Evolutionary conservation across 805 yeast species (phyloP).

Genomic region (Monosporozyma unispora): DNA sequence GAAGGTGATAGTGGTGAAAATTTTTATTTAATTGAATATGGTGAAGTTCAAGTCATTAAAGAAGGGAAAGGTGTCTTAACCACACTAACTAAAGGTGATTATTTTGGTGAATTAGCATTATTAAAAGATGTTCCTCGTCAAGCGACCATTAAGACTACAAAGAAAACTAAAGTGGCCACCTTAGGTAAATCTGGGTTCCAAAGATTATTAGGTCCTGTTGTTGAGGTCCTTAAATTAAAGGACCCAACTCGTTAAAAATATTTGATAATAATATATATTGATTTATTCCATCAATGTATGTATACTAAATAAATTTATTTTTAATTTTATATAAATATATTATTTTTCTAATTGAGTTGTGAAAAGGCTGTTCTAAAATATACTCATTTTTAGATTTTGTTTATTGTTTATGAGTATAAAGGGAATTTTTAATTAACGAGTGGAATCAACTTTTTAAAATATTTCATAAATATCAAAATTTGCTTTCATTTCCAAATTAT

Average conservation of each 20-base stretch:
- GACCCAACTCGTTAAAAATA: conserved; percentile 55
- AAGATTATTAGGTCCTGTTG: conserved; percentile 89
- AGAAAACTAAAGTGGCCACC: conserved; percentile 78
- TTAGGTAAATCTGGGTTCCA: conserved; percentile 89
- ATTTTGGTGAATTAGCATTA: conserved; percentile 94
- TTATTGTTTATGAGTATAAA: no score
- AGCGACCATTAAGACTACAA: conserved; percentile 78
- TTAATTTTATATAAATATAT: neutral
- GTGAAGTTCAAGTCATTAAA: conserved; percentile 69
- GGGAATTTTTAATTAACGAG: no score
- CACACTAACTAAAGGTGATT: conserved; percentile 68
- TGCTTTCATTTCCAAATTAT: no score
- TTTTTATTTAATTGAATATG: conserved; percentile 69
- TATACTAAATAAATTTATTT: conserved; percentile 18
- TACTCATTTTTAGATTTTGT: no score
- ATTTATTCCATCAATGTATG: conserved; percentile 8
- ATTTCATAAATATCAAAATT: no score
- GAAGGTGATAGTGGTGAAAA: conserved; percentile 84
- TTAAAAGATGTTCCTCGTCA: conserved; percentile 87
- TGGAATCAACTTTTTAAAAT: no score
- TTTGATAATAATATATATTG: neutral
- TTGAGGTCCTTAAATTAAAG: conserved; percentile 73
- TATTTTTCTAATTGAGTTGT: no score
- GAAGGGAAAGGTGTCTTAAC: conserved; percentile 50
- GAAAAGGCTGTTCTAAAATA: no score